phyloP scores from a whole-genome alignment of 1,139 yeast species.

The Geotrichum reessii region DNA sequence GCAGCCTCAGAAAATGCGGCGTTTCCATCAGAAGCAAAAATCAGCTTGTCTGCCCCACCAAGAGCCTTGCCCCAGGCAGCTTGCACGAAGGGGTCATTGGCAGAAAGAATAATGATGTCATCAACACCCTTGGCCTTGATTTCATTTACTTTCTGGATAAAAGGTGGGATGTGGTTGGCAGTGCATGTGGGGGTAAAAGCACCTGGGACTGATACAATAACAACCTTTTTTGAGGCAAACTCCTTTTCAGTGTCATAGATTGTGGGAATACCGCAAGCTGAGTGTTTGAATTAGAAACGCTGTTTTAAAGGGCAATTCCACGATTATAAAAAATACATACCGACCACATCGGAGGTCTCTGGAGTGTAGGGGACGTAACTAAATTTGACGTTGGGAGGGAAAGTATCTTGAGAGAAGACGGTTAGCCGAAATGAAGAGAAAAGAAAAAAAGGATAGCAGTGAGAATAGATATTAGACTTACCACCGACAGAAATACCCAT shows the following conservation, averaged over 20 bases:
- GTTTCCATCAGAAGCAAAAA: slow-evolving; percentile 71
- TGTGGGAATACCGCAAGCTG: slow-evolving; percentile 50
- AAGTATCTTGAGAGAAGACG: slow-evolving; percentile 33
- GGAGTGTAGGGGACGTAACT: slow-evolving; percentile 53
- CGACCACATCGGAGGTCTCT: slow-evolving; percentile 41
- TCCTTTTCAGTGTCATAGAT: slow-evolving; percentile 47
- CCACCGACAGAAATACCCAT: slow-evolving; percentile 18
- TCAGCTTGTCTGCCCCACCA: slow-evolving; percentile 44
- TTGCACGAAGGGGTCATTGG: slow-evolving; percentile 77
- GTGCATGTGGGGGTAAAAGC: slow-evolving; percentile 92
- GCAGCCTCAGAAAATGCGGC: slow-evolving; percentile 56
- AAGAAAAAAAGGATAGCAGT: not conserved
- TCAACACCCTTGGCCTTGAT: slow-evolving; percentile 67
- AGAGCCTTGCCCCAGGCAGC: slow-evolving; percentile 76
- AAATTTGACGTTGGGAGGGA: slow-evolving; percentile 52
- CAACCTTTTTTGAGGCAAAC: slow-evolving; percentile 49
- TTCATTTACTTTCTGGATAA: slow-evolving; percentile 47
- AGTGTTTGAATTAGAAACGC: slow-evolving; percentile 44
- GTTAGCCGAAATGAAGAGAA: not conserved
- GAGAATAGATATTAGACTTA: slow-evolving; percentile 3
- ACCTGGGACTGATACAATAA: slow-evolving; percentile 80
- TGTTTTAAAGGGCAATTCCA: slow-evolving; percentile 35
- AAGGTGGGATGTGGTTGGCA: slow-evolving; percentile 74
- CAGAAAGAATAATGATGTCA: slow-evolving; percentile 63
- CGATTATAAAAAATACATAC: slow-evolving; percentile 50